Evolutionary conservation across 2,329 filamentous ascomycete species (phyloP), one percentile per base, ranked within the genome.

Genomic region (Neurospora crassa): DNA sequence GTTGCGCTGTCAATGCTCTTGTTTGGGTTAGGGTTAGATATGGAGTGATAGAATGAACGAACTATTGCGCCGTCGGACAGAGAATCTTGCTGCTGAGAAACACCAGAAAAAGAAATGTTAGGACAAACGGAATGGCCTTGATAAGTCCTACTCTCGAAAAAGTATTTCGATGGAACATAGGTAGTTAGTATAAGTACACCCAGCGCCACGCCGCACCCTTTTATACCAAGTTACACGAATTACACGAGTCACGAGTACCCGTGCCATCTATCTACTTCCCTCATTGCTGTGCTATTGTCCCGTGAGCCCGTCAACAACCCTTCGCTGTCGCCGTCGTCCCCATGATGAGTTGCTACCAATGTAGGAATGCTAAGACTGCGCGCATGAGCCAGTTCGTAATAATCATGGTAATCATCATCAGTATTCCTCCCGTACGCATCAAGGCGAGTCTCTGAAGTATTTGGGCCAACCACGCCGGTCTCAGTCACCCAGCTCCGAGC

Each of bases 401-500:
- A 40, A 29, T 68, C 67, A 37, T 67, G 43, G 40, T 53, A 53
- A 8, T 67, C 47, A 7, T 71, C 45, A 20, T 29, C 67, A 12
- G 43, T 42, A 59, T 29, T 8, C 68, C 34, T 41, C 14, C 45
- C 69, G 67, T 59, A 34, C 53, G 53, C 24, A 34, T 63, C 68
- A 14, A 69, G 3, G 18, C 29, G 43, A 18, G 63, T 45, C 12
- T 41, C 68, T 12, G 45, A 45, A 11, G 45, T 20, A 40, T 37
- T 53, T 29, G 40, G 40, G 41, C 34, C 53, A 11, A 47, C 34
- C n/a, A 59, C 34, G 1, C 70, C 74, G 11, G 45, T 70, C 71
- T 77, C 76, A 11, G 74, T 75, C 24, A 70, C 71, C 70, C 74
- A 76, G 68, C 77, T 78, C 20, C 73, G 74, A 63, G 72, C 71